These are phyloP conservation scores for Ceriops zippeliana DNA, from an alignment of 345 rosid species.

Conservation along the genomic window DNA sequence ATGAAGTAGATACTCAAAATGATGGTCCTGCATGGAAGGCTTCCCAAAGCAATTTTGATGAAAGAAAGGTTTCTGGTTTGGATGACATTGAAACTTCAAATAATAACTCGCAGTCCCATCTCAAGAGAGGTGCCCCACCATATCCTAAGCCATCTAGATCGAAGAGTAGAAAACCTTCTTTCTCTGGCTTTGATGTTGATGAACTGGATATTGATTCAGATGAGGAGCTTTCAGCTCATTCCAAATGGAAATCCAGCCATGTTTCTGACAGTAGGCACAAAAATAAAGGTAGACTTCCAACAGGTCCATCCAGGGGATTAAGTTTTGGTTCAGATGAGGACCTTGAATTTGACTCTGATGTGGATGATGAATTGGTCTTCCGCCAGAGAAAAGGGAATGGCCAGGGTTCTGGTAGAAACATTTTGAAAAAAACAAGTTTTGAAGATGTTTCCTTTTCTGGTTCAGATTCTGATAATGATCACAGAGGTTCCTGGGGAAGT, in stretches of 20 bases:
- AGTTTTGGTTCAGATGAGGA: slow-evolving; percentile 77
- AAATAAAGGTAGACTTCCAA: slow-evolving; percentile 29
- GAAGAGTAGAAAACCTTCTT: slow-evolving; percentile 23
- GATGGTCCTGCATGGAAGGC: slow-evolving; percentile 33
- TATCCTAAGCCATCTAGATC: slow-evolving; percentile 30
- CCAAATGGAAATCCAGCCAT: slow-evolving; percentile 75
- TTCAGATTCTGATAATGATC: slow-evolving; percentile 41
- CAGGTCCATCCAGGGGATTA: slow-evolving; percentile 36
- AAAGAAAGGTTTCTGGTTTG: slow-evolving; percentile 38
- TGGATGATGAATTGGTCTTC: slow-evolving; percentile 38
- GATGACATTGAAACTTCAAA: slow-evolving; percentile 34
- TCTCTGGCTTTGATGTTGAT: slow-evolving; percentile 45
- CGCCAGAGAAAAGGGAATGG: slow-evolving; percentile 27
- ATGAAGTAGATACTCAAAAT: slow-evolving; percentile 61
- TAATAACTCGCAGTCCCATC: slow-evolving; percentile 18
- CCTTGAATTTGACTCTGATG: slow-evolving; percentile 51
- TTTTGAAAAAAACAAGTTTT: slow-evolving; percentile 29
- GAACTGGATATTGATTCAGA: slow-evolving; percentile 53
- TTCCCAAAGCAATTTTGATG: slow-evolving; percentile 40
- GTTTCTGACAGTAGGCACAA: slow-evolving; percentile 44
- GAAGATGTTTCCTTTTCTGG: slow-evolving; percentile 39
- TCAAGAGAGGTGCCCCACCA: slow-evolving; percentile 28
- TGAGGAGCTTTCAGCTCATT: slow-evolving; percentile 50
- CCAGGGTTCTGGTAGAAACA: slow-evolving; percentile 27
- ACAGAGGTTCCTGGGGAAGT: slow-evolving; percentile 22